Percentiles rank a stretch among this genome's conserved stretches.
These are phyloP conservation scores for Acorus gramineus DNA, from an alignment of 106 monocot species.

Conservation along the genomic window DNA sequence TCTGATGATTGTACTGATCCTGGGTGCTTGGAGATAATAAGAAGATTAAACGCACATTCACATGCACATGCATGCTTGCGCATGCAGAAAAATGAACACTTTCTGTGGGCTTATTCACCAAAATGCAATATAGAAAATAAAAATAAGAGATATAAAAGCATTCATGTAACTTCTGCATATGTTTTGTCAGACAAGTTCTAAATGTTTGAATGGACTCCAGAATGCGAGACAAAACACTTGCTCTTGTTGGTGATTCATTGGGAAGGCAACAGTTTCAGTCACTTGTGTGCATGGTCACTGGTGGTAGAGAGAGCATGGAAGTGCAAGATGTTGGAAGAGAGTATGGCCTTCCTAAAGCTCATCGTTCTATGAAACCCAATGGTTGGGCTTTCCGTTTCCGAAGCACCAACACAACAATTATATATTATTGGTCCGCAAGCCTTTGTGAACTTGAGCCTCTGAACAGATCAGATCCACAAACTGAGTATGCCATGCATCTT, in stretches of 20 bases:
- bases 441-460: conserved; percentile 71
- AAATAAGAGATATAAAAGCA: too few species aligned
- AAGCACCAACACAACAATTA: conserved; percentile 62
- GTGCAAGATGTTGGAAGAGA: conserved; percentile 49
- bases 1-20: too few species aligned
- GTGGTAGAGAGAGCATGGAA: conserved; percentile 29
- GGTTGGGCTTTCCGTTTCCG: conserved; percentile 82
- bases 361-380: conserved; percentile 44
- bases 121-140: too few species aligned
- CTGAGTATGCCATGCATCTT: conserved; percentile 53
- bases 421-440: conserved; percentile 79
- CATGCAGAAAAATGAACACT: too few species aligned
- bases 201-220: conserved; percentile 20
- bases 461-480: conserved; percentile 32
- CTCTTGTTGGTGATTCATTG: conserved; percentile 78
- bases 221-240: conserved; percentile 71
- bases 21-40: too few species aligned
- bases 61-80: too few species aligned
- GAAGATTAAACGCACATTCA: too few species aligned
- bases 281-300: conserved; percentile 75
- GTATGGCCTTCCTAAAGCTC: conserved; percentile 46
- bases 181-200: neutral
- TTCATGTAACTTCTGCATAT: too few species aligned
- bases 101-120: too few species aligned
- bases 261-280: conserved; percentile 94